These are phyloP conservation scores for Tirmania nivea DNA, from an alignment of 495 filamentous ascomycete genomes.

Conservation along the genomic window DNA sequence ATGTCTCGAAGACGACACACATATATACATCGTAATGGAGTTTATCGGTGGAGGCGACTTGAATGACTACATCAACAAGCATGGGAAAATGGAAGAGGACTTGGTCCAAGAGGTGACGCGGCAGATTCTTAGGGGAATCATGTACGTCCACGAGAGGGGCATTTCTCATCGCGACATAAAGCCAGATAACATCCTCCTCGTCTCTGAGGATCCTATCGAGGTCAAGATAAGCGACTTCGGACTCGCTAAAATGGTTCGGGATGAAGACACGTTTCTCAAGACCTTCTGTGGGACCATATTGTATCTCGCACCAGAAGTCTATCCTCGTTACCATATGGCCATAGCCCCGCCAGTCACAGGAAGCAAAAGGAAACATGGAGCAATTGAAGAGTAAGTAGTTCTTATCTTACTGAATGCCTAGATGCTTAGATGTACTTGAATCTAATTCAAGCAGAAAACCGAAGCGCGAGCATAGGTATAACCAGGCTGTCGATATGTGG, in stretches of 20 bases:
- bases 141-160: conserved; percentile 63
- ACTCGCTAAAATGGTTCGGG: conserved; percentile 73
- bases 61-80: conserved; percentile 39
- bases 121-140: conserved; percentile 61
- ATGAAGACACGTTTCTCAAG: conserved; percentile 72
- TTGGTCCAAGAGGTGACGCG: conserved; percentile 45
- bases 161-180: conserved; percentile 97
- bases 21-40: conserved; percentile 87
- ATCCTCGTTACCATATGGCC: conserved; percentile 43
- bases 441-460: not conserved
- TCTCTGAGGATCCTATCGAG: conserved; percentile 42
- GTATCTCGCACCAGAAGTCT: conserved; percentile 93
- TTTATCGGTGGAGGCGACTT: conserved; percentile 70
- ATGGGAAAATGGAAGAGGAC: conserved; percentile 41
- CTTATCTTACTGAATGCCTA: not conserved
- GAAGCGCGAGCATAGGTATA: conserved; percentile 37
- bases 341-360: conserved; percentile 2
- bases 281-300: conserved; percentile 92
- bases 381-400: not conserved
- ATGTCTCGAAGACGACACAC: conserved; percentile 50
- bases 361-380: conserved; percentile 20
- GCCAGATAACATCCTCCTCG: conserved; percentile 86
- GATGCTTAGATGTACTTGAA: not conserved
- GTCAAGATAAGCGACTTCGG: conserved; percentile 95
- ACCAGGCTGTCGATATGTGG: conserved; percentile 83